These are phyloP conservation scores for Epipyxis sp. DNA, from an alignment of 108 stramenopile genomes.

Conservation along the genomic window DNA sequence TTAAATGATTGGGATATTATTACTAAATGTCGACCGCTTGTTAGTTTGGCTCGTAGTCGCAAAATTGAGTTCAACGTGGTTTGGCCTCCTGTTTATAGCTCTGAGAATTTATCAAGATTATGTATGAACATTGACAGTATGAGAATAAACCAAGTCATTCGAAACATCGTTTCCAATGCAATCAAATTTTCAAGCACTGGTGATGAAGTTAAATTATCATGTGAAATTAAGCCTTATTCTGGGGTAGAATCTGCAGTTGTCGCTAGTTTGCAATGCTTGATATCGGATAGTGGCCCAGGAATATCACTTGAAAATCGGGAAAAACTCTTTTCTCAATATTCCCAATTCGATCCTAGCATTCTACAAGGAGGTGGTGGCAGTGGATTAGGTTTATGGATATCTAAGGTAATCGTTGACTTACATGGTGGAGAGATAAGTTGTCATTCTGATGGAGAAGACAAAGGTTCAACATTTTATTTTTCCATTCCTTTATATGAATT, in stretches of 20 bases:
- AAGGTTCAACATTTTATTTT: conserved; percentile 19
- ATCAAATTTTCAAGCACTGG: conserved; percentile 11
- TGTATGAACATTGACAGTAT: not conserved
- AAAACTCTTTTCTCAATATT: conserved; percentile 57
- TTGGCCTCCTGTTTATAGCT: not conserved
- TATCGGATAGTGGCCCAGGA: conserved; percentile 63
- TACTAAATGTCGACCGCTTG: no score
- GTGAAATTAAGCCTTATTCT: not conserved
- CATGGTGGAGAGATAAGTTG: conserved; percentile 46
- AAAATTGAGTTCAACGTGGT: no score
- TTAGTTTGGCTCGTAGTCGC: no score
- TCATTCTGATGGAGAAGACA: conserved; percentile 4
- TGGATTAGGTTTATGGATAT: conserved; percentile 64
- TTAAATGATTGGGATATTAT: no score
- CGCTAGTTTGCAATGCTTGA: not conserved
- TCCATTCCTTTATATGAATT: not conserved
- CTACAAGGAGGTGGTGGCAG: conserved; percentile 65
- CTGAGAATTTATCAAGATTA: not conserved
- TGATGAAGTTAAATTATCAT: not conserved
- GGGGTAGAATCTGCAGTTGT: not conserved
- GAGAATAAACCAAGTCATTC: conserved; percentile 6
- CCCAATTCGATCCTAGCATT: conserved; percentile 64
- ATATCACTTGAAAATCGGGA: conserved; percentile 50
- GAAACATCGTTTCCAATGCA: conserved; percentile 30
- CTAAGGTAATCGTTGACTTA: conserved; percentile 62